A percentile compares a stretch with the other conserved stretches of the same genome.
phyloP scores from a whole-genome alignment of 345 rosid species.

The Stellera chamaejasme region DNA sequence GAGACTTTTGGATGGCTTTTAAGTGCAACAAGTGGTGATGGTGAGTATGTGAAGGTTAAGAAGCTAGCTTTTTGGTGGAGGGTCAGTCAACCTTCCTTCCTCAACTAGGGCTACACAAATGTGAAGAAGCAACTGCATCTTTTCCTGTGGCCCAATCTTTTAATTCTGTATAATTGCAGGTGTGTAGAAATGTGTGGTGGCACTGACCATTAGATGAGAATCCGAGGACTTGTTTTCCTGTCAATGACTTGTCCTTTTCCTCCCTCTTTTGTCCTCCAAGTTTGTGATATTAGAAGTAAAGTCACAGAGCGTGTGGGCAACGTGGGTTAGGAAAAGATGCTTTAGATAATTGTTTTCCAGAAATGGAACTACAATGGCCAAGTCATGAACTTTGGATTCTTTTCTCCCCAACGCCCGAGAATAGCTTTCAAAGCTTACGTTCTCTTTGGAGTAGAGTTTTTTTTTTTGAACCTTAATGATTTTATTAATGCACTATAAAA shows the following conservation, averaged over 20 bases:
- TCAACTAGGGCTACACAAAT: constrained; percentile 15
- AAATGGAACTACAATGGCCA: neutral
- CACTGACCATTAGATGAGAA: constrained; percentile 16
- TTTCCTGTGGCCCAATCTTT: constrained; percentile 4
- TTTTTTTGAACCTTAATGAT: too few species aligned
- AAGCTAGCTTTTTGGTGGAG: constrained; percentile 13
- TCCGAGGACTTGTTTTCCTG: constrained; percentile 19
- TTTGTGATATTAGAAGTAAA: neutral
- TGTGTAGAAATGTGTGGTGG: constrained; percentile 5
- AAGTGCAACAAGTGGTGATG: too few species aligned
- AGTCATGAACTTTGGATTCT: neutral
- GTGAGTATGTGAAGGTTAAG: too few species aligned
- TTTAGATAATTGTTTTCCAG: neutral
- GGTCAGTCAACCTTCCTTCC: constrained; percentile 20
- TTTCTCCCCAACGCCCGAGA: neutral
- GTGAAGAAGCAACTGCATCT: neutral
- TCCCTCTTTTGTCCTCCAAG: constrained; percentile 9
- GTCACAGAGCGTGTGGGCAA: neutral
- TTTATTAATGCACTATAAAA: too few species aligned
- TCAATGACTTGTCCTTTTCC: neutral
- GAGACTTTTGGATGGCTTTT: too few species aligned
- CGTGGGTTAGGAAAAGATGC: neutral
- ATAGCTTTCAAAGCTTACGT: too few species aligned
- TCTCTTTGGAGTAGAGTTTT: too few species aligned
- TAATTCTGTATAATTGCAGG: constrained; percentile 1